Evolutionary conservation across 1,284 basidiomycete genomes (phyloP).

Genomic region (Testicularia cyperi): DNA sequence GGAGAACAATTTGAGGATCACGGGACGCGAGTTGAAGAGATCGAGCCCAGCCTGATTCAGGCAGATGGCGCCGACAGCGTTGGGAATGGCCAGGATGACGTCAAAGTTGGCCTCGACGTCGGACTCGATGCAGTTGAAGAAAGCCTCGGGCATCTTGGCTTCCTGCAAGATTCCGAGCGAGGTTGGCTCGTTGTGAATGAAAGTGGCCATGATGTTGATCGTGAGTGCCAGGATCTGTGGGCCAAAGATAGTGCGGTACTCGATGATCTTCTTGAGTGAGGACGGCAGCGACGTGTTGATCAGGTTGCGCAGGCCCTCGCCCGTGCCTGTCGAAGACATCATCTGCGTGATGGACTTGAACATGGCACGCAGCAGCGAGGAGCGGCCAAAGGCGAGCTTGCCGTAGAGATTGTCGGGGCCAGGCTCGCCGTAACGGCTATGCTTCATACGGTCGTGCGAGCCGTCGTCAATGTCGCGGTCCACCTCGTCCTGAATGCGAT

Average conservation of each 20-base stretch:
- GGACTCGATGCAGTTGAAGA: conserved; percentile 80
- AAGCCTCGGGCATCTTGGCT: conserved; percentile 80
- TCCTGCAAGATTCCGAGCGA: conserved; percentile 91
- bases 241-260: conserved; percentile 80
- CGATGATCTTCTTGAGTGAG: conserved; percentile 85
- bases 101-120: conserved; percentile 71
- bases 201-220: conserved; percentile 95
- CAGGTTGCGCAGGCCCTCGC: conserved; percentile 89
- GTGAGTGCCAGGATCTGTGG: conserved; percentile 75
- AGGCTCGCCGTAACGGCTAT: conserved; percentile 66
- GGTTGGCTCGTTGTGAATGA: conserved; percentile 98
- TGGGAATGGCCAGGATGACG: conserved; percentile 88
- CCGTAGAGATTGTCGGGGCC: conserved; percentile 46
- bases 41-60: conserved; percentile 87
- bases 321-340: conserved; percentile 85
- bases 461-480: conserved; percentile 41
- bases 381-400: conserved; percentile 56
- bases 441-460: conserved; percentile 21
- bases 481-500: conserved; percentile 70
- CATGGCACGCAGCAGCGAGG: conserved; percentile 77
- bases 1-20: conserved; percentile 80
- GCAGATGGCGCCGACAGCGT: conserved; percentile 94
- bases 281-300: conserved; percentile 86
- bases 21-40: conserved; percentile 71
- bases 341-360: conserved; percentile 90